Evolutionary conservation across 495 filamentous ascomycete species (phyloP).

Genomic region (Saxophila tyrrhenica): DNA sequence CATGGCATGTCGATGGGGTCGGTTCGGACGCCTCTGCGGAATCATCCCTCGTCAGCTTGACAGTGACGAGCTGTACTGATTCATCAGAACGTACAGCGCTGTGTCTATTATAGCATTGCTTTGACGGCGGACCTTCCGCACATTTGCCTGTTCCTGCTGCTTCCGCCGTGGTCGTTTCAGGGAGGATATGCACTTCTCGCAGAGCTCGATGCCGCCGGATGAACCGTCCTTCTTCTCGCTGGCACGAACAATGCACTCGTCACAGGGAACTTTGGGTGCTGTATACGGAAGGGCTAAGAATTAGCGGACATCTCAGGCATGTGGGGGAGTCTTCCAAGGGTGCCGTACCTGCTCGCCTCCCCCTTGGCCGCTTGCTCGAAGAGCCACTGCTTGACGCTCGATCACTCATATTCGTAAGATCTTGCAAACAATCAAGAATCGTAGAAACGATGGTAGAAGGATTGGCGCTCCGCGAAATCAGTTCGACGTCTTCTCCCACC

Average conservation of each 20-base stretch:
- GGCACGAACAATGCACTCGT: slow-evolving; percentile 13
- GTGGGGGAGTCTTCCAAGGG: too few species aligned
- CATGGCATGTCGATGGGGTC: slow-evolving; percentile 4
- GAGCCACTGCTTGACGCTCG: neutral
- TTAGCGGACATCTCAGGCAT: too few species aligned
- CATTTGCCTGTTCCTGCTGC: neutral
- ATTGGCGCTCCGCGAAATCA: neutral
- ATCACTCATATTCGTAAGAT: neutral
- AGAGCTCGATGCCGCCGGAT: slow-evolving; percentile 11
- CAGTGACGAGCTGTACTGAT: too few species aligned
- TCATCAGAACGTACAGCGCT: neutral
- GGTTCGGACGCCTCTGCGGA: neutral
- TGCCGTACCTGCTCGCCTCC: neutral
- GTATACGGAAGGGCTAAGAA: too few species aligned
- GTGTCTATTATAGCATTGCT: slow-evolving; percentile 7
- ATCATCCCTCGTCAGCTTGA: too few species aligned
- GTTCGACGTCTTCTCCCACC: neutral
- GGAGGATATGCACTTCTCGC: slow-evolving; percentile 1
- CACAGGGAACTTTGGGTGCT: slow-evolving; percentile 13
- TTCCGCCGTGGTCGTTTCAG: neutral
- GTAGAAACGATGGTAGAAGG: neutral
- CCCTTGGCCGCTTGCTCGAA: neutral
- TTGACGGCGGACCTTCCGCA: neutral
- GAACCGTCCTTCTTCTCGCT: neutral
- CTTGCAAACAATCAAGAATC: neutral